Base-by-base conservation (phyloP, 2,329 filamentous ascomycete species). In the Colletotrichum truncatum region DNA sequence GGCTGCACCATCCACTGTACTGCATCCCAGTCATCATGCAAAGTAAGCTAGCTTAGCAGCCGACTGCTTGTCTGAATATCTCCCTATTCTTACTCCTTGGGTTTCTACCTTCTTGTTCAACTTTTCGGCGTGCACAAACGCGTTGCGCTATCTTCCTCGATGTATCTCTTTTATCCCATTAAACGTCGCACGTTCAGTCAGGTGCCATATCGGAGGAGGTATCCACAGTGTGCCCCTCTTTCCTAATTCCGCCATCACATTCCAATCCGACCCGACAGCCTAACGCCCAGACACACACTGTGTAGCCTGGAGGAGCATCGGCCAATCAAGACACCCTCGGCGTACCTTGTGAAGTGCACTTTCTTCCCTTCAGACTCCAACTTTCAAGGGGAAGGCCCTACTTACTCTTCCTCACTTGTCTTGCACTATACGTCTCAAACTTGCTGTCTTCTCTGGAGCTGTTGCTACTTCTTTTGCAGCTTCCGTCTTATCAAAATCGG, bases 191-290 rank as follows among this genome's bases (percentile, higher is more conserved):
- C 48, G 6, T 6, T 5, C 32, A 18, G 45, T 60, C 46, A 55
- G 41, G 57, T 55, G 57, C 57, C 43, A 62, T 43, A 41, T 34
- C 25, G 30, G 23, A 16, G 26, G 48, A 30, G 26, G 36, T 59
- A 57, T 34, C 34, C 51, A 12, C 39, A 49, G 21, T 30, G 32
- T 61, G 56, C 62, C 62, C 62, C 62, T 62, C 62, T 65, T 63
- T 63, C 63, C 63, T 62, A 55, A 65, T 65, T 49, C 57, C 43
- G 49, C 26, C 62, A 62, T 65, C 49, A 45, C 51, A 57, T 57
- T 36, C 55, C 55, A 55, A 34, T 58, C 59, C 41, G 36, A 25
- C 49, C 48, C 49, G 11, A 39, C 18, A 25, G 56, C 62, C 57
- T 49, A 43, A 23, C 54, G 36, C 51, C 51, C 57, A 56, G 57